Evolutionary conservation across 768 basidiomycete species (phyloP).

Genomic region (Trametes villosa): DNA sequence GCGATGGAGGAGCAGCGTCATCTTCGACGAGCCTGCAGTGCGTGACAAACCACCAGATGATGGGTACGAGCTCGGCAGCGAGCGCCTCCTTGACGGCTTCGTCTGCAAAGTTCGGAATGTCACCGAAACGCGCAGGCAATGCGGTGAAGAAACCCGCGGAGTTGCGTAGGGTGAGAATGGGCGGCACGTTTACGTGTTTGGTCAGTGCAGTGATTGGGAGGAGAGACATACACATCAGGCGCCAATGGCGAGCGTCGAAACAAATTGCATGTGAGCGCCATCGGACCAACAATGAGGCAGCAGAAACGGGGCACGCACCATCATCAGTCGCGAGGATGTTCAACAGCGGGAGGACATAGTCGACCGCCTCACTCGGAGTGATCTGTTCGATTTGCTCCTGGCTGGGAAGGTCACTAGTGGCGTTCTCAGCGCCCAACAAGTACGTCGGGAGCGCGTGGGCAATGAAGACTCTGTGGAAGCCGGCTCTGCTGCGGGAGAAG

Average conservation of each 20-base stretch:
- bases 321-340: constrained; percentile 84
- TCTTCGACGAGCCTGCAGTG: constrained; percentile 35
- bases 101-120: constrained; percentile 49
- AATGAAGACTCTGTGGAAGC: constrained; percentile 80
- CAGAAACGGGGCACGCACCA: constrained; percentile 50
- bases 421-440: constrained; percentile 47
- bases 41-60: constrained; percentile 94
- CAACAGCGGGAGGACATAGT: constrained; percentile 92
- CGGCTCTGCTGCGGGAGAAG: constrained; percentile 76
- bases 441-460: constrained; percentile 81
- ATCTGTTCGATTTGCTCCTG: constrained; percentile 48
- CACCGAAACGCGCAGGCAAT: constrained; percentile 4
- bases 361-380: constrained; percentile 84
- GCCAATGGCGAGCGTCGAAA: constrained; percentile 8
- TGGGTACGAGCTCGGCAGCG: constrained; percentile 72
- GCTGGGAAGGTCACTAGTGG: constrained; percentile 12
- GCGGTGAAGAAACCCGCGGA: constrained; percentile 10
- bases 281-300: neutral
- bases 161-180: constrained; percentile 8
- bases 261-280: constrained; percentile 16
- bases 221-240: constrained; percentile 10
- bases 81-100: constrained; percentile 89
- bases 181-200: constrained; percentile 15
- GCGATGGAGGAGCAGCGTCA: constrained; percentile 17
- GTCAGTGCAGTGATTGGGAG: constrained; percentile 6